These are phyloP conservation scores for Trypanosoma lewisi DNA, from an alignment of 208 protist species.

Conservation along the genomic window DNA sequence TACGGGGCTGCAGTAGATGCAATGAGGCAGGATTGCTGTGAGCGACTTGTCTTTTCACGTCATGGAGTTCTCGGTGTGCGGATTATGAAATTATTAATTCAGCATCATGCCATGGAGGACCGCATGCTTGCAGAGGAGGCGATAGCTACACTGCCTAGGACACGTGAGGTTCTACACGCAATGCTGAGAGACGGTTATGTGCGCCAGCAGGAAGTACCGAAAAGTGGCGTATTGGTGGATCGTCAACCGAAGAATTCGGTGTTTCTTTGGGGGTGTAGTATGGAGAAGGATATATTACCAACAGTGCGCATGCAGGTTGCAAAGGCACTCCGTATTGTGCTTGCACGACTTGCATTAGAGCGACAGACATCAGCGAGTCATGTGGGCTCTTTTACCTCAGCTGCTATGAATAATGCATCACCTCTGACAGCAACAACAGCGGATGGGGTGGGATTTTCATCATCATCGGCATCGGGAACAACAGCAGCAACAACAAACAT, in stretches of 20 bases:
- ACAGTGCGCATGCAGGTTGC: slow-evolving; percentile 46
- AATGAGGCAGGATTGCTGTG: slow-evolving; percentile 49
- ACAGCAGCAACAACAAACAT: slow-evolving; percentile 10
- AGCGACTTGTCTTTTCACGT: slow-evolving; percentile 69
- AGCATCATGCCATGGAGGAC: slow-evolving; percentile 77
- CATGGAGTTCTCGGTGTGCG: slow-evolving; percentile 81
- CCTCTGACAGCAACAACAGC: no score
- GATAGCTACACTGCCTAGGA: slow-evolving; percentile 57
- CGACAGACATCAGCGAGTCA: background rate
- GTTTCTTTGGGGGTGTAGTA: slow-evolving; percentile 60
- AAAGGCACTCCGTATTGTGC: slow-evolving; percentile 41
- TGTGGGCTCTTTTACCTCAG: background rate
- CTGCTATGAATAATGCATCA: slow-evolving; percentile 1
- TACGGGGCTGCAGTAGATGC: slow-evolving; percentile 33
- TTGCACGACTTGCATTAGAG: slow-evolving; percentile 33
- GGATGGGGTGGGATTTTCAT: no score
- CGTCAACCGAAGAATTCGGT: slow-evolving; percentile 51
- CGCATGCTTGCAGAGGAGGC: slow-evolving; percentile 73
- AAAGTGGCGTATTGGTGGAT: slow-evolving; percentile 41
- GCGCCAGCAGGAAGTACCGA: slow-evolving; percentile 66
- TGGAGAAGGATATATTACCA: slow-evolving; percentile 41
- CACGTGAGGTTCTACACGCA: slow-evolving; percentile 67
- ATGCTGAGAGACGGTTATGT: slow-evolving; percentile 79
- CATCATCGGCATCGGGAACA: no score
- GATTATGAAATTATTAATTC: slow-evolving; percentile 70